Evolutionary conservation across 768 basidiomycete genomes (phyloP).

Genomic region (Serendipita sp.): DNA sequence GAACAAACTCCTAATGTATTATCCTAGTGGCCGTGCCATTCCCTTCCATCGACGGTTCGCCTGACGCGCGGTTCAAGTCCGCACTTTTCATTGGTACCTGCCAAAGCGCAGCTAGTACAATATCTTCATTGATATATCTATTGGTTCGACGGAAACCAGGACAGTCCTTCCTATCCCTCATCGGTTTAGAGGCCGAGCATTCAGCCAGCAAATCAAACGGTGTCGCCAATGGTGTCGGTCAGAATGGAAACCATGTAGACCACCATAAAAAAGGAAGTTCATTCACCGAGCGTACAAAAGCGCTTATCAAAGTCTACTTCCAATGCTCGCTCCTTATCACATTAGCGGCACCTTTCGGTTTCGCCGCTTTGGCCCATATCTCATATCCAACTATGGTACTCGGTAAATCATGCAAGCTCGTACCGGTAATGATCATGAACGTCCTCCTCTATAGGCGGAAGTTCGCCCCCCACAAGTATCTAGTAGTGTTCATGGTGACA

Average conservation of each 20-base stretch:
- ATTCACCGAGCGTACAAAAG: constrained; percentile 23
- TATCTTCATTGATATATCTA: constrained; percentile 68
- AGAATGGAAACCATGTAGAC: constrained; percentile 19
- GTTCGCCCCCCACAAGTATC: constrained; percentile 88
- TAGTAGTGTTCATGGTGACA: constrained; percentile 89
- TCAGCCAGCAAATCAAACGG: constrained; percentile 23
- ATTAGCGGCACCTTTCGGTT: constrained; percentile 86
- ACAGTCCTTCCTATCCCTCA: constrained; percentile 35
- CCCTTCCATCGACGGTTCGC: constrained; percentile 43
- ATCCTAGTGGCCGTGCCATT: constrained; percentile 40
- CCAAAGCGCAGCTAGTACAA: constrained; percentile 62
- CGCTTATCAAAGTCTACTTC: constrained; percentile 56
- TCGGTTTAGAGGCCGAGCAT: constrained; percentile 36
- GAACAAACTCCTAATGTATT: neutral
- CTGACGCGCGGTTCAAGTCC: constrained; percentile 60
- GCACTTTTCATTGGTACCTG: constrained; percentile 72
- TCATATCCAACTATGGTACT: constrained; percentile 98
- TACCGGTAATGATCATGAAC: constrained; percentile 97
- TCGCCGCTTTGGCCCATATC: constrained; percentile 86
- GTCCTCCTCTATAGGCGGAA: constrained; percentile 82
- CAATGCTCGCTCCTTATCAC: constrained; percentile 83
- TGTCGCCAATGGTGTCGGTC: constrained; percentile 21
- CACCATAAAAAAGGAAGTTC: constrained; percentile 18
- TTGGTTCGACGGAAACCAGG: constrained; percentile 39
- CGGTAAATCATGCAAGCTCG: constrained; percentile 97